Evolutionary conservation across 768 basidiomycete species (phyloP), one percentile per base, ranked within the genome.

Genomic region (Antrodiella citrinella): DNA sequence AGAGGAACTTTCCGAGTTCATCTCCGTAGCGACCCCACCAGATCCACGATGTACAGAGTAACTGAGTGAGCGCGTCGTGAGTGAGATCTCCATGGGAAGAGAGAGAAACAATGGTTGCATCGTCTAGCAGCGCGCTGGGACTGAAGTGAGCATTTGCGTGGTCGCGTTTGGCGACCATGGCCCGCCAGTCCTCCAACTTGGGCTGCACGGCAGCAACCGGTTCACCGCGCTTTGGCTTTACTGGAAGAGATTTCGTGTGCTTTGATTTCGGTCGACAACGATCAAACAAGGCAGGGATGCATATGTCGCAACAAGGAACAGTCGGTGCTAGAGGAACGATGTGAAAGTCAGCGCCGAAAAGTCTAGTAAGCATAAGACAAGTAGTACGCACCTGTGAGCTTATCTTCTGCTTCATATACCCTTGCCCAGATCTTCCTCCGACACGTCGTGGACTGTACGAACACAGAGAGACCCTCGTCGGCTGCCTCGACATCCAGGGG

Each of bases 21-120:
- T 43, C 9, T 13, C 49, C 49, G 24, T 50, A 44, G 10, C 19
- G 10, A 10, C 44, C 49, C 49, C 49, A 50, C 49, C 49, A 50
- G 23, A 45, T 50, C 35, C 46, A 4, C 23, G 38, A 12, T 35
- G 60, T 9, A 13, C 47, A 5, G n/a, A 43, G 2, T 44, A 51
- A 1, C 22, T 59, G 42, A 0, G 48, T 65, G 26, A 55, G 57
- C 35, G 18, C 35, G 1, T 50, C 65, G 3, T 50, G 63, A 12
- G 18, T 7, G 5, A 49, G 9, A 4, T 11, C 12, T 18, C 48
- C 48, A 9, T 7, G 4, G 25, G 13, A 42, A 22, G 21, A 21
- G 4, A 43, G 10, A 13, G 42, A 15, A 4, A 7, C 23, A 21
- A 43, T 20, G 23, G n/a, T 9, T 5, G 11, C 42, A 23, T 49